Evolutionary conservation across 2,329 filamentous ascomycete genomes (phyloP), one percentile per base, ranked within the genome.

Genomic region (Madurella fahalii): DNA sequence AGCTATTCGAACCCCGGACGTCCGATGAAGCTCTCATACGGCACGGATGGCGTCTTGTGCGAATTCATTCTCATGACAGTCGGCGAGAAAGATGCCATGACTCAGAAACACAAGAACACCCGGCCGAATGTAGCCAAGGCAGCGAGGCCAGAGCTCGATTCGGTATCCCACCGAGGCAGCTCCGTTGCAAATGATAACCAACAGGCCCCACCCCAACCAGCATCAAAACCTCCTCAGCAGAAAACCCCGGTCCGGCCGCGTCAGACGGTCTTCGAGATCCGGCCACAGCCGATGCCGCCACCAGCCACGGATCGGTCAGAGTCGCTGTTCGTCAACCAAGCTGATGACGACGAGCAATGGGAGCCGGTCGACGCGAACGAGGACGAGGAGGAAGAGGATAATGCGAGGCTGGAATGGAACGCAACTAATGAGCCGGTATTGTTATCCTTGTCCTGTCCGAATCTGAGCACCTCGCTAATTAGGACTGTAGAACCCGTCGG

Each of bases 21-120:
- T 15, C 89, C 89, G 1, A 80, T 93, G 66, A 86, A 90, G 64
- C 78, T 93, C 56, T 82, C 77, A 43, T 93, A 93, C 64, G 77
- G 80, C 20, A 79, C 81, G 41, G 84, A 86, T 54, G 87, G 85
- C 34, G 76, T 92, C 32, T 72, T 81, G 39, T 89, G 85, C 68
- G 86, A 92, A 60, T 92, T 91, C 63, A 86, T 90, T 42, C 78
- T 93, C 57, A 92, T 91, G 87, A 93, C 89, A 1, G 83, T 87
- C 9, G 89, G 88, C 13, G 87, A 90, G 61, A 76, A 77, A 54
- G 75, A 71, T 30, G 77, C 76, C 44, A 69, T 74, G 5, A 68
- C 67, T 11, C 77, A 77, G 56, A 79, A 75, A 64, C 73, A 73
- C 43, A 80, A 75, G 59, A 80, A 67, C 57, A 49, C 65, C 7